Base-by-base conservation (phyloP, 352 stramenopile species). In the Globisporangium emineosum region DNA sequence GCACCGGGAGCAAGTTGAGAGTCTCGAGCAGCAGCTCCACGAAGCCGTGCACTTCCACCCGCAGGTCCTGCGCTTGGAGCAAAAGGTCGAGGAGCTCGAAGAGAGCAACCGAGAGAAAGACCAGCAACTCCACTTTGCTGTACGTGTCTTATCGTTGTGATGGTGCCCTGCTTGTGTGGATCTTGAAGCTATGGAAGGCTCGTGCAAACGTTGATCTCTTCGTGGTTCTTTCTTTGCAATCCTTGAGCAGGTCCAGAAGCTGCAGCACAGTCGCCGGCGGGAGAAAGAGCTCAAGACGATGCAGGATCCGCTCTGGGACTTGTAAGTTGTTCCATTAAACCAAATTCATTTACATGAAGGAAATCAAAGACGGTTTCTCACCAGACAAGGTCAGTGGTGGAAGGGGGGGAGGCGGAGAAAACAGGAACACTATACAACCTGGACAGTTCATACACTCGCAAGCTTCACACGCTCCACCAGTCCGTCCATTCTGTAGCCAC, bases 281-380 rank as follows among this genome's bases (percentile, higher is more conserved):
- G 82, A 91, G 60, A 83, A 84, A 19, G 79, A 87, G 50, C 72
- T 92, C 57, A 80, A 88, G 57, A 68, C 69, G 51, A 72, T 87
- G 66, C 77, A 85, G 42, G 80, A 91, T 71, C 81, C 81, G 50
- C 73, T 94, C 15, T 93, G 83, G 82, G 79, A 88, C 71, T 71
- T 67, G 27, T 73, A 58, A 27, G 8, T 17, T 21, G 17, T 12
- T 57, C 17, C 29, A 42, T 57, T 57, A 40, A 35, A 10, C 17
- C 40, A 21, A 12, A 23, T 47, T 59, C 50, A 32, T 17, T 25
- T 21, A 49, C 29, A 2, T 21, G 23, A 21, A 23, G 40, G 40
- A 23, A 47, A 23, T 47, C 40, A 17, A 47, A 23, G 5, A 47
- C 40, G 21, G 40, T 47, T 47, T 47, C 40, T 47, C 40, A 47